phyloP scores from a whole-genome alignment of 1,284 basidiomycete genomes.

The Anthracocystis setariae region DNA sequence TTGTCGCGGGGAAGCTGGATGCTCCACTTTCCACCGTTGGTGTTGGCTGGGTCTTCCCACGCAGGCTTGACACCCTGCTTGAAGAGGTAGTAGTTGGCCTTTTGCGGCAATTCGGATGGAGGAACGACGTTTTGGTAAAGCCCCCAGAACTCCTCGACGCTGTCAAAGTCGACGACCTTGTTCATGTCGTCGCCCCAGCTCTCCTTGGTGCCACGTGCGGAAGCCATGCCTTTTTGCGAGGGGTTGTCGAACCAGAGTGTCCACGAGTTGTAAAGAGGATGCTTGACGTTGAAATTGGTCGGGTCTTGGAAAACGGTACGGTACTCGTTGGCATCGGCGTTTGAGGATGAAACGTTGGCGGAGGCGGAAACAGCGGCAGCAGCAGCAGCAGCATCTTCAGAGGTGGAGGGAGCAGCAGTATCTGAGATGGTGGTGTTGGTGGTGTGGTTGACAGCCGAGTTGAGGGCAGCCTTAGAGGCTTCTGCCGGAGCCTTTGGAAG shows the following conservation, averaged over 20 bases:
- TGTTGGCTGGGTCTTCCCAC: slow-evolving; percentile 94
- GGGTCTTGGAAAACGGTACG: slow-evolving; percentile 66
- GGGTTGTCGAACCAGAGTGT: slow-evolving; percentile 68
- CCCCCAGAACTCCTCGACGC: slow-evolving; percentile 67
- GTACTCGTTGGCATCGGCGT: slow-evolving; percentile 38
- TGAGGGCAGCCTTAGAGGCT: slow-evolving; percentile 57
- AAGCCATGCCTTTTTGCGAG: slow-evolving; percentile 56
- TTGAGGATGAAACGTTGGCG: neutral
- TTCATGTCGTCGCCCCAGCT: slow-evolving; percentile 67
- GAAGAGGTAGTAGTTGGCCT: slow-evolving; percentile 99
- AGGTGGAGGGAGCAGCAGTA: slow-evolving; percentile 8
- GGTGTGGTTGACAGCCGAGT: slow-evolving; percentile 48
- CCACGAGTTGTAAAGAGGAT: slow-evolving; percentile 65
- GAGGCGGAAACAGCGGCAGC: slow-evolving; percentile 5
- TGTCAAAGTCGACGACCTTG: slow-evolving; percentile 64
- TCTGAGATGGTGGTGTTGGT: slow-evolving; percentile 14
- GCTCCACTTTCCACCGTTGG: slow-evolving; percentile 96
- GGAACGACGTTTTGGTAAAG: slow-evolving; percentile 98
- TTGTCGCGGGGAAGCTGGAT: slow-evolving; percentile 97
- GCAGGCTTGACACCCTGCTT: slow-evolving; percentile 85
- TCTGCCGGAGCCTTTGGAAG: slow-evolving; percentile 54
- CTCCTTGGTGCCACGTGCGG: slow-evolving; percentile 62
- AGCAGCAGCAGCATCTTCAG: slow-evolving; percentile 14
- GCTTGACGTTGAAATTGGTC: slow-evolving; percentile 66
- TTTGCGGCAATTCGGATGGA: slow-evolving; percentile 90